phyloP scores from a whole-genome alignment of 495 filamentous ascomycete species.

The Xylaria venustula region DNA sequence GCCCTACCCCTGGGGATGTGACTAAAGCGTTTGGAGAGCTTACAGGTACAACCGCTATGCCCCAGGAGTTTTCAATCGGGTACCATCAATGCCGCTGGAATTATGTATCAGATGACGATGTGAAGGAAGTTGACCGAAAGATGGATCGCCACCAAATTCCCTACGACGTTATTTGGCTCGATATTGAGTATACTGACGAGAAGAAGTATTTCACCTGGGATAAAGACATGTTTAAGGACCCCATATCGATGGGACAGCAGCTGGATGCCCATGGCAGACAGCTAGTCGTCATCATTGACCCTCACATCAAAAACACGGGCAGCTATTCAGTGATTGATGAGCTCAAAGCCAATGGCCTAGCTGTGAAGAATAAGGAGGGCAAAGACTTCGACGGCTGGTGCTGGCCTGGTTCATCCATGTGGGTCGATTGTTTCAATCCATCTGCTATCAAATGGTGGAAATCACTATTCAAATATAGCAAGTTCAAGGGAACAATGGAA shows the following conservation, averaged over 20 bases:
- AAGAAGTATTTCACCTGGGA: constrained; percentile 99
- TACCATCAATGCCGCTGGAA: constrained; percentile 99
- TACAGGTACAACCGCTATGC: constrained; percentile 90
- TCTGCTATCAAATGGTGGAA: constrained; percentile 87
- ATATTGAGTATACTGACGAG: constrained; percentile 93
- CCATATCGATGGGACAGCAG: constrained; percentile 82
- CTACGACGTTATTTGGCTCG: constrained; percentile 98
- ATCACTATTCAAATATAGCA: constrained; percentile 78
- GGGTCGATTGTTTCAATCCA: constrained; percentile 94
- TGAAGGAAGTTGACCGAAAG: constrained; percentile 92
- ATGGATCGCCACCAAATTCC: constrained; percentile 94
- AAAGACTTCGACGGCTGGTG: constrained; percentile 94
- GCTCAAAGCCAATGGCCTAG: constrained; percentile 78
- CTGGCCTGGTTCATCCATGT: constrained; percentile 95
- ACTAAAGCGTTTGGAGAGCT: constrained; percentile 80
- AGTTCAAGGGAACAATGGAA: constrained; percentile 74
- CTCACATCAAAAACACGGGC: constrained; percentile 91
- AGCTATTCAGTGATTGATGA: constrained; percentile 75
- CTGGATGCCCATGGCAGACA: constrained; percentile 81
- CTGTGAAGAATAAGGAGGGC: constrained; percentile 83
- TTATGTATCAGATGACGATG: constrained; percentile 94
- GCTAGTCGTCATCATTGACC: constrained; percentile 92
- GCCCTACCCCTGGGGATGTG: constrained; percentile 78
- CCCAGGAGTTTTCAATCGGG: constrained; percentile 84
- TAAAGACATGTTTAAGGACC: constrained; percentile 77